Evolutionary conservation across 805 yeast species (phyloP).

Genomic region (Cyberlindnera maritima): DNA sequence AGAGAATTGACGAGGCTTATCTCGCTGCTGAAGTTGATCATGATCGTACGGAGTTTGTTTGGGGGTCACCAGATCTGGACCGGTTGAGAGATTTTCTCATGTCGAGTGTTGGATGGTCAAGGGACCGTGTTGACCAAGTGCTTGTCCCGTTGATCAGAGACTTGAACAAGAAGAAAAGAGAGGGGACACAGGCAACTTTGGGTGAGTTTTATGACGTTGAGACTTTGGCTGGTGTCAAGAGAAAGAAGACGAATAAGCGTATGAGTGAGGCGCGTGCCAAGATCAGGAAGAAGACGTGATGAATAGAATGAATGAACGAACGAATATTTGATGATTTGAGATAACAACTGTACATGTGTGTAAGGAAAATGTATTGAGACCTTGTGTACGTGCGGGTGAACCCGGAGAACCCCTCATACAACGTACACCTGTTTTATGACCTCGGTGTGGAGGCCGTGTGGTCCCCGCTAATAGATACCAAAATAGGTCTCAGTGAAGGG

Average conservation of each 20-base stretch:
- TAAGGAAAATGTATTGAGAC: too few relatives aligned
- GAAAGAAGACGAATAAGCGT: conserved; percentile 56
- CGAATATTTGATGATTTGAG: too few relatives aligned
- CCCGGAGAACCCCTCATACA: too few relatives aligned
- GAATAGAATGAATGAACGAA: neutral
- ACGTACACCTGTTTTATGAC: too few relatives aligned
- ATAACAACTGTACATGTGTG: too few relatives aligned
- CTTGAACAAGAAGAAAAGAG: conserved; percentile 59
- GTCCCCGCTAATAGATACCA: too few relatives aligned
- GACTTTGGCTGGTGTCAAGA: conserved; percentile 34
- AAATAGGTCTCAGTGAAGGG: too few relatives aligned
- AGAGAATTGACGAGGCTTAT: conserved; percentile 70
- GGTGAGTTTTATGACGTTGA: conserved; percentile 70
- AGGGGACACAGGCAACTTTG: conserved; percentile 56
- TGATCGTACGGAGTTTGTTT: conserved; percentile 72
- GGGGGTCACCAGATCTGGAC: conserved; percentile 91
- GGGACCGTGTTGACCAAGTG: conserved; percentile 73
- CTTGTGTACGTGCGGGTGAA: too few relatives aligned
- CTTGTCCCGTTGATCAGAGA: conserved; percentile 82
- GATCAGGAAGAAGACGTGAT: conserved; percentile 13
- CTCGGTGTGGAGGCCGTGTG: too few relatives aligned
- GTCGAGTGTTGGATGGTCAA: conserved; percentile 76
- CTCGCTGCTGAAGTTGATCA: conserved; percentile 77
- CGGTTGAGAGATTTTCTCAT: conserved; percentile 67
- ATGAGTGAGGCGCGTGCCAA: conserved; percentile 45